Conservation (phyloP, 2,329 filamentous ascomycete species). For the Drechslerella coelobrocha region DNA sequence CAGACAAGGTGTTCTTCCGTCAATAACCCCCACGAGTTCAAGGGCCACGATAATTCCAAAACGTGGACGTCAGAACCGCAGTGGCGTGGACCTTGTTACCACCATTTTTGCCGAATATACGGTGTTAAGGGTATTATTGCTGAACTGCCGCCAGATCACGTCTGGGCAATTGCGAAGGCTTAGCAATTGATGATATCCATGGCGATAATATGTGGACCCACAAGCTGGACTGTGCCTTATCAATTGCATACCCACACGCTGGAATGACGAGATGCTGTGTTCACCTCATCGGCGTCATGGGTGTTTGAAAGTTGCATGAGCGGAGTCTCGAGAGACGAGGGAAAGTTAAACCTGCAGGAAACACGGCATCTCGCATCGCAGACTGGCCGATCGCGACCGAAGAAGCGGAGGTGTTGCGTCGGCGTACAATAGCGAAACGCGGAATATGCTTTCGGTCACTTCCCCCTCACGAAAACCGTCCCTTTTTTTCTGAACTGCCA, state of each 20-base stretch:
- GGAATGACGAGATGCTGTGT: not conserved
- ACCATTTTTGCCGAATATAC: too few species aligned
- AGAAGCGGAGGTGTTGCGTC: conserved; percentile 9
- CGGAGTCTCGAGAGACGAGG: not conserved
- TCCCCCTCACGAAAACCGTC: not conserved
- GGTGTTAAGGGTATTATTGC: too few species aligned
- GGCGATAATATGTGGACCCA: too few species aligned
- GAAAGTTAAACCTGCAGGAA: conserved; percentile 5
- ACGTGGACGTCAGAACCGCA: too few species aligned
- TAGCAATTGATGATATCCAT: too few species aligned
- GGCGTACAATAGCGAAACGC: not conserved
- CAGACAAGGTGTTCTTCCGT: too few species aligned
- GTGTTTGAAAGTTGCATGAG: not conserved
- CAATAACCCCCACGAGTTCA: too few species aligned
- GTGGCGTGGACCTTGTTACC: too few species aligned
- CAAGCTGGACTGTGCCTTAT: not conserved
- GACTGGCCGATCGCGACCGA: not conserved
- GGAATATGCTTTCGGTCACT: conserved; percentile 4
- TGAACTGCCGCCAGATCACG: too few species aligned
- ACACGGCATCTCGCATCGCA: conserved; percentile 39
- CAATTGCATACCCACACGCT: not conserved
- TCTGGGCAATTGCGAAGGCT: too few species aligned
- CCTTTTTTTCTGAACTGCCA: too few species aligned
- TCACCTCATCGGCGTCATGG: not conserved
- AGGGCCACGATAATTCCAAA: too few species aligned